Conservation (phyloP, 225 moss, liverwort and hornwort species). For the Ulota crispa region DNA sequence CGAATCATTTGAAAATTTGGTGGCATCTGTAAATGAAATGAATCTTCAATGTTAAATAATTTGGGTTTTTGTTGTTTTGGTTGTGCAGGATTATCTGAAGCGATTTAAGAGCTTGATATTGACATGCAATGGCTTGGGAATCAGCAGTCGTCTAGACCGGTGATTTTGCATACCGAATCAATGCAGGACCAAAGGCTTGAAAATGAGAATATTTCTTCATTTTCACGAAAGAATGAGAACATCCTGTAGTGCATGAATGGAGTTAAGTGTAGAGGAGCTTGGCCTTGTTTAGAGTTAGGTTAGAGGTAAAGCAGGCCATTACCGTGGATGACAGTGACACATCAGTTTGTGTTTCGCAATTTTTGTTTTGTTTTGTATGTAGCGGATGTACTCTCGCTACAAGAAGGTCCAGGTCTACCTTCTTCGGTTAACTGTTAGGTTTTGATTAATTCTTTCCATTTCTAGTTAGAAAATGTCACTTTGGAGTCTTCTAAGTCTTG, state of each 20-base stretch:
- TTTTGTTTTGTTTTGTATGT: background rate
- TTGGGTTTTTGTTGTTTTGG: background rate
- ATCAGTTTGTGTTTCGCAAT: background rate
- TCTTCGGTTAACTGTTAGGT: slow-evolving; percentile 2
- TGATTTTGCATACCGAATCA: slow-evolving; percentile 24
- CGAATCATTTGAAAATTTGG: background rate
- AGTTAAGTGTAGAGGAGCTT: slow-evolving; percentile 9
- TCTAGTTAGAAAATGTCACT: background rate
- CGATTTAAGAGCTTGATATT: slow-evolving; percentile 94
- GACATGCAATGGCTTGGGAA: slow-evolving; percentile 95
- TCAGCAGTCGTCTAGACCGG: slow-evolving; percentile 67
- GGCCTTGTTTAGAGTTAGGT: background rate
- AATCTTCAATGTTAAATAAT: background rate
- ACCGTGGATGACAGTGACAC: background rate
- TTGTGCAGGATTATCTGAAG: slow-evolving; percentile 82
- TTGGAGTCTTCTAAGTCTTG: background rate
- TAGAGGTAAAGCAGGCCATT: background rate
- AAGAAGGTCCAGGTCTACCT: slow-evolving; percentile 8
- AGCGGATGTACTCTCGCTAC: background rate
- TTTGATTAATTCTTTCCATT: background rate
- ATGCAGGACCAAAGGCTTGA: background rate
- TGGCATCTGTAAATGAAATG: background rate
- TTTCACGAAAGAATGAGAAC: background rate
- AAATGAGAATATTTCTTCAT: background rate
- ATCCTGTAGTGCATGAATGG: slow-evolving; percentile 1